These are phyloP conservation scores for Pleurotus eryngii DNA, from an alignment of 768 basidiomycete genomes.

Conservation along the genomic window DNA sequence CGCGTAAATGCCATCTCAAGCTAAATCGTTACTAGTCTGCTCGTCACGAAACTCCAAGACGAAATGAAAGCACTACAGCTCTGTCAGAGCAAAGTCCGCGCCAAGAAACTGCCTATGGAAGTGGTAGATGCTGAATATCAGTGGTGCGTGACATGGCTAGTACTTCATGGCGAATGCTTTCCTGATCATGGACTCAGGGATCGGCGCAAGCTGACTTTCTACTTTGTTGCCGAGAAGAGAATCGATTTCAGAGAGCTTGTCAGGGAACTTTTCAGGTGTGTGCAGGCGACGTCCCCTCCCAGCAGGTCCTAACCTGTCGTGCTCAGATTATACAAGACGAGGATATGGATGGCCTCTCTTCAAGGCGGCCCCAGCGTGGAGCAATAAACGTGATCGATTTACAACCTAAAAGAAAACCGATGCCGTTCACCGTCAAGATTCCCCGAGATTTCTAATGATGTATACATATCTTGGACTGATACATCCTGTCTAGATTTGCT, in stretches of 20 bases:
- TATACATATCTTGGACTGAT: background rate
- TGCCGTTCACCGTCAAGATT: too few relatives aligned
- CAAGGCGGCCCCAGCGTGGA: conserved; percentile 46
- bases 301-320: too few relatives aligned
- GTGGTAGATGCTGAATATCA: conserved; percentile 99
- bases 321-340: conserved; percentile 81
- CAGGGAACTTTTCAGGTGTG: conserved; percentile 86
- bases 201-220: conserved; percentile 96
- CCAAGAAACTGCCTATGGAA: conserved; percentile 97
- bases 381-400: conserved; percentile 17
- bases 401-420: background rate
- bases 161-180: too few relatives aligned
- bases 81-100: conserved; percentile 87
- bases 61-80: conserved; percentile 89
- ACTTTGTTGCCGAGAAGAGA: conserved; percentile 93
- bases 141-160: conserved; percentile 54
- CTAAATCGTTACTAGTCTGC: conserved; percentile 43
- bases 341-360: conserved; percentile 93
- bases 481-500: background rate
- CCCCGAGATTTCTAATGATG: too few relatives aligned
- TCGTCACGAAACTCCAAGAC: conserved; percentile 83
- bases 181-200: conserved; percentile 55
- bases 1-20: background rate
- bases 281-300: background rate
- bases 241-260: conserved; percentile 97